phyloP scores from a whole-genome alignment of 2,329 filamentous ascomycete genomes.

The Trichoderma sp. region DNA sequence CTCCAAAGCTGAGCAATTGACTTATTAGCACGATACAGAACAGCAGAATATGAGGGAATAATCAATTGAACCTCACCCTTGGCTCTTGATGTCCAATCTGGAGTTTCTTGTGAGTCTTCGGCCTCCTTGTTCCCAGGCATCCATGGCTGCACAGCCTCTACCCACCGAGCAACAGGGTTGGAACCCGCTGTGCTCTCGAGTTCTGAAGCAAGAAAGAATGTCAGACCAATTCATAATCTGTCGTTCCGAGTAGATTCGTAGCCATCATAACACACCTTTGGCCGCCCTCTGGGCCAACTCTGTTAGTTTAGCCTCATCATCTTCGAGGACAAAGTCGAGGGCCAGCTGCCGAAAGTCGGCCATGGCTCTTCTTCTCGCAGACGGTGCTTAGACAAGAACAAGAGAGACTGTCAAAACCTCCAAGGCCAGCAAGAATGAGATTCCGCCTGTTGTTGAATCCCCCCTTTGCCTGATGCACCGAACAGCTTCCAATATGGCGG shows the following conservation, averaged over 20 bases:
- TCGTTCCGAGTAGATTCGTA: too few relatives aligned
- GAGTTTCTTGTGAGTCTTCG: conserved; percentile 45
- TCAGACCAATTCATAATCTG: background rate
- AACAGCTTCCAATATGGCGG: conserved; percentile 14
- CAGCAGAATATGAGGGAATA: background rate
- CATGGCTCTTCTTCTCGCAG: conserved; percentile 39
- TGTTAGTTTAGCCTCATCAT: conserved; percentile 46
- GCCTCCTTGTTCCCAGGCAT: conserved; percentile 48
- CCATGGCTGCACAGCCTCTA: conserved; percentile 57
- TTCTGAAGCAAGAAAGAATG: conserved; percentile 34
- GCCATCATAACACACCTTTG: conserved; percentile 36
- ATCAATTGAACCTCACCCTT: conserved; percentile 43
- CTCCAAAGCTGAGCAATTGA: conserved; percentile 48
- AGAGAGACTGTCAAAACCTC: background rate
- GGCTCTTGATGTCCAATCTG: conserved; percentile 56
- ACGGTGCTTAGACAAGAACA: background rate
- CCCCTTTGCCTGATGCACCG: background rate
- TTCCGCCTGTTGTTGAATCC: background rate
- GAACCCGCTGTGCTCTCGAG: conserved; percentile 48
- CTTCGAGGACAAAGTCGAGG: conserved; percentile 56
- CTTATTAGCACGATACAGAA: background rate
- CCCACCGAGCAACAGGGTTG: conserved; percentile 55
- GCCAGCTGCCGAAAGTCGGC: conserved; percentile 55
- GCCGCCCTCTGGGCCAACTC: conserved; percentile 50
- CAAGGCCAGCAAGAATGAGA: background rate